Base-by-base conservation (phyloP, 2,329 filamentous ascomycete genomes). In the Diaporthe amygdali region DNA sequence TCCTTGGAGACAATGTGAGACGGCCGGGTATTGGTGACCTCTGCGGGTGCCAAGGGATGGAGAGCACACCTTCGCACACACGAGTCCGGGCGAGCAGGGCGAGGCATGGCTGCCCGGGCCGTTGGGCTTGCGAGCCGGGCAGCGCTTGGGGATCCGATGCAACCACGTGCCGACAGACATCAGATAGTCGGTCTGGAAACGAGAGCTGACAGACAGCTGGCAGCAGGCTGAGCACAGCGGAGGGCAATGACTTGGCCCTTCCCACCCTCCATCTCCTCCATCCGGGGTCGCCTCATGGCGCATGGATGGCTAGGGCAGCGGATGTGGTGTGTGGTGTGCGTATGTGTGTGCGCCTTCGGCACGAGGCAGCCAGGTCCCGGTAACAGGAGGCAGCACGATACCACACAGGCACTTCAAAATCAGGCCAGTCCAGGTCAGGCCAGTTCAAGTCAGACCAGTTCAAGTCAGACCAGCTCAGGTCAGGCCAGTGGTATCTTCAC, bases 151-250 rank as follows among this genome's bases (percentile, higher is more conserved):
- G 59, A 64, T 64, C 59, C 59, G 59, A 64, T 64, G 59, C 59
- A 37, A 64, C 44, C 59, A 64, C 59, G 59, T 49, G 59, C 59
- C 59, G 59, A 49, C 39, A 20, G 56, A 34, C 37, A 32, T n/a
- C 44, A 64, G 59, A 64, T 49, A 64, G 59, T 64, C 59, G 59
- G 59, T 64, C 59, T 64, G 59, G 27, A 49, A 64, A 64, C 41
- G 47, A 64, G 59, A 64, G 59, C 59, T 64, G 59, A 64, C 59
- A 44, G 44, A 64, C 59, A 64, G 59, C 59, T 64, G 59, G 59
- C 59, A 64, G 44, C 12, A 49, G 59, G 59, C 59, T 64, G 59
- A 49, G 59, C 22, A 64, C 22, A 44, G 59, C 41, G 59, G 37
- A 41, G 34, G 59, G 14, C 59, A 9, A 63, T 47, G 59, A 44